Evolutionary conservation across 2,329 filamentous ascomycete species (phyloP).

Genomic region (Neonectria punicea): DNA sequence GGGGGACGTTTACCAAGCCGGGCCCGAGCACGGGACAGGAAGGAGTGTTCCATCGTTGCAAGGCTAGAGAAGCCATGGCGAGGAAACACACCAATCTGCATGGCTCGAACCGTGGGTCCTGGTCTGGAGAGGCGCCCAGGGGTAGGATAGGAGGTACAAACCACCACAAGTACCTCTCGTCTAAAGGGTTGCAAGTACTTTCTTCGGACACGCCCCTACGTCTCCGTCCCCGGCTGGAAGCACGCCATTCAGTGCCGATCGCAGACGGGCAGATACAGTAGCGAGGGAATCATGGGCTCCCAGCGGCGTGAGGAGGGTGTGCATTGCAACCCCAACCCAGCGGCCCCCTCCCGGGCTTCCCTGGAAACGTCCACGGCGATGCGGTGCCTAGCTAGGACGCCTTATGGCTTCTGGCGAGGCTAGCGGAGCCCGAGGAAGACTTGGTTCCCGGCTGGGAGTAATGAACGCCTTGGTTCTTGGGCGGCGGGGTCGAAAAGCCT

Average conservation of each 20-base stretch:
- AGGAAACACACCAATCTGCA: background rate
- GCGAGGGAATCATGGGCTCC: conserved; percentile 6
- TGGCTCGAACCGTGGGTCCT: conserved; percentile 29
- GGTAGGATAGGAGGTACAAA: conserved; percentile 15
- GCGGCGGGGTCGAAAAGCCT: background rate
- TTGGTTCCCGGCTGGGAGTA: background rate
- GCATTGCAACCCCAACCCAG: conserved; percentile 41
- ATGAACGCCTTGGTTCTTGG: background rate
- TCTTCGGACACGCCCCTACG: conserved; percentile 3
- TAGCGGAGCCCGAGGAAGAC: background rate
- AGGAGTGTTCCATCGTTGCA: conserved; percentile 30
- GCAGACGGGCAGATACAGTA: background rate
- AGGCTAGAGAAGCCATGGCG: conserved; percentile 14
- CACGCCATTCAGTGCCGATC: conserved; percentile 17
- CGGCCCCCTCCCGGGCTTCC: conserved; percentile 22
- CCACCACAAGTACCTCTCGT: conserved; percentile 30
- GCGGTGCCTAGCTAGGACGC: background rate
- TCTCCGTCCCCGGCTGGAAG: conserved; percentile 2
- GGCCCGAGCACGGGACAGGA: conserved; percentile 1
- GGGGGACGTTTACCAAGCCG: conserved; percentile 6
- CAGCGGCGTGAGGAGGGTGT: background rate
- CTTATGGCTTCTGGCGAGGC: conserved; percentile 5
- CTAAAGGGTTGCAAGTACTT: conserved; percentile 35
- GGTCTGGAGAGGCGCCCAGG: conserved; percentile 3
- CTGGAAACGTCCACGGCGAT: conserved; percentile 1